These are phyloP conservation scores for Pseudogymnoascus sp. DNA, from an alignment of 2,329 filamentous ascomycete genomes.

Conservation along the genomic window DNA sequence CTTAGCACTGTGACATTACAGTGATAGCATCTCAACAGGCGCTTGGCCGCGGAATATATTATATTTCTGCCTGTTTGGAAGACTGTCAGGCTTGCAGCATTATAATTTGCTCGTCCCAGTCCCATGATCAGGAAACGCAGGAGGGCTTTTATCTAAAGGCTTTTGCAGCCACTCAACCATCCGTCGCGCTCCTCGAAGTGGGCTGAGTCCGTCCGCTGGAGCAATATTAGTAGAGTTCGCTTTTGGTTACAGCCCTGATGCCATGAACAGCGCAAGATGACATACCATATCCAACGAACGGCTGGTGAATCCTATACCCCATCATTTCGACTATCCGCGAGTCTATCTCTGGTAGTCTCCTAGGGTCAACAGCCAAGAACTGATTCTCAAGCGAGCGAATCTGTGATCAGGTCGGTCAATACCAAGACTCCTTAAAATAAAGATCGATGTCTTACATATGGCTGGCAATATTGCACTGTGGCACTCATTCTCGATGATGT, in stretches of 20 bases:
- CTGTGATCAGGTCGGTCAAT: not conserved
- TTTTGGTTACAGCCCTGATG: not conserved
- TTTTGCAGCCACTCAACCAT: constrained; percentile 27
- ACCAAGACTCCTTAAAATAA: not conserved
- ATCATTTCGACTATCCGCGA: constrained; percentile 29
- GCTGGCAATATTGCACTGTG: constrained; percentile 28
- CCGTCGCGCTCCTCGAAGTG: constrained; percentile 23
- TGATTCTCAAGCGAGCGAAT: constrained; percentile 30
- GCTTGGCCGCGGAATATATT: not conserved
- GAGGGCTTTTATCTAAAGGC: constrained; percentile 24
- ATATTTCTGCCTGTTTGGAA: not conserved
- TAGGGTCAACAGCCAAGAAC: constrained; percentile 28
- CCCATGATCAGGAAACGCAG: constrained; percentile 19
- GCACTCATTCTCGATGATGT: constrained; percentile 19
- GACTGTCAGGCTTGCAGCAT: not conserved
- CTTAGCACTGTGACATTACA: too few species aligned
- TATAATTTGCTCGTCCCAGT: not conserved
- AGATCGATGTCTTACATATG: constrained; percentile 11
- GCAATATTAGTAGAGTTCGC: not conserved
- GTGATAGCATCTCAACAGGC: not conserved
- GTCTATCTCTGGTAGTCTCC: constrained; percentile 26
- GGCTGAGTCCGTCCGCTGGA: constrained; percentile 26
- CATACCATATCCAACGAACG: constrained; percentile 29
- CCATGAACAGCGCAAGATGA: not conserved
- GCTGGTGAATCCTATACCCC: constrained; percentile 28